These are phyloP conservation scores for Mercurialis annua DNA, from an alignment of 345 rosid species.

Conservation along the genomic window DNA sequence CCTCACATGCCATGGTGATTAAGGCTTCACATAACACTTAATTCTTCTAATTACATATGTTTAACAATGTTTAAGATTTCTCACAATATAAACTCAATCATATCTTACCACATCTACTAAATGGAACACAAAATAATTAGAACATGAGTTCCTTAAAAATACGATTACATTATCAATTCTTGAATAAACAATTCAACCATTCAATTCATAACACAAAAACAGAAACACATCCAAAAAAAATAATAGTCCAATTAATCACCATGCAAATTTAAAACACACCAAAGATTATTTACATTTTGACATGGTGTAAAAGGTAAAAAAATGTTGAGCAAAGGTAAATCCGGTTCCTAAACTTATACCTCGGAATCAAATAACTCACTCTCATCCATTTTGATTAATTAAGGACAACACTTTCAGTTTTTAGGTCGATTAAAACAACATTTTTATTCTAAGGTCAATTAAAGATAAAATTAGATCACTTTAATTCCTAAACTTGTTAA, in stretches of 20 bases:
- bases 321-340: too few species aligned
- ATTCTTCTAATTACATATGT: background rate
- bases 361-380: too few species aligned
- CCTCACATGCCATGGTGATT: background rate
- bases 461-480: too few species aligned
- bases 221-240: background rate
- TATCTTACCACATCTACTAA: background rate
- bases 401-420: too few species aligned
- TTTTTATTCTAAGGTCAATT: too few species aligned
- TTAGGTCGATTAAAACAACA: too few species aligned
- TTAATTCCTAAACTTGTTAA: too few species aligned
- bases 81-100: background rate
- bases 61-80: background rate
- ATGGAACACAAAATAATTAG: background rate
- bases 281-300: background rate
- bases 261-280: background rate
- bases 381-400: too few species aligned
- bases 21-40: slow-evolving; percentile 1
- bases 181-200: background rate
- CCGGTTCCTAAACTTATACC: too few species aligned
- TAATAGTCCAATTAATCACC: background rate
- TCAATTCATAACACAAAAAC: background rate
- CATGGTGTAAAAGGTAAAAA: background rate
- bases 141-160: background rate
- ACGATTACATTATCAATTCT: background rate